phyloP scores from a whole-genome alignment of 148 eudicot genomes.

The Camellia lanceoleosa region DNA sequence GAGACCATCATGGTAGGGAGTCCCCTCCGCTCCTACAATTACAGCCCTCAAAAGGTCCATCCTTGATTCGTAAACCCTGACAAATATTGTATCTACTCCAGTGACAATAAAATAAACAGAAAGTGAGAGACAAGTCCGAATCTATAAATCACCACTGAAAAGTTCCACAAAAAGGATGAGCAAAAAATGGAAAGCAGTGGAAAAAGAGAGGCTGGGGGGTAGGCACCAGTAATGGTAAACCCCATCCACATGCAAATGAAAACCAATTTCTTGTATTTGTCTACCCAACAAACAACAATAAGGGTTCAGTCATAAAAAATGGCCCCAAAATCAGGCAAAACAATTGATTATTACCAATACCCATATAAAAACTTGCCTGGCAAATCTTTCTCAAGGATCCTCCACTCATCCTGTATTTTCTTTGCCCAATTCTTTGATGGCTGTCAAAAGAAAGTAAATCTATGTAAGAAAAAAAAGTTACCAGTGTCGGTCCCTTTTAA shows the following conservation, averaged over 20 bases:
- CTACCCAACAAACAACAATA: neutral
- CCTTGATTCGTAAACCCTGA: conserved; percentile 75
- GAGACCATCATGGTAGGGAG: conserved; percentile 93
- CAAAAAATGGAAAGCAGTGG: neutral
- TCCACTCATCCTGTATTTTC: conserved; percentile 85
- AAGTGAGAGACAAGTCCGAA: conserved; percentile 6
- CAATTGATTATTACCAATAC: neutral
- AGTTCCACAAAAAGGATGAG: neutral
- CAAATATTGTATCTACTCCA: conserved; percentile 60
- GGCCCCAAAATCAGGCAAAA: neutral
- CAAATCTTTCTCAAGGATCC: conserved; percentile 67
- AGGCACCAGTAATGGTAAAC: too few species aligned
- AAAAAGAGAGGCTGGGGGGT: neutral
- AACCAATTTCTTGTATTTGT: neutral
- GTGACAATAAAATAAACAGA: neutral
- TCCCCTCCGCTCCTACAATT: conserved; percentile 83
- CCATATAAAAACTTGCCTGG: conserved; percentile 49
- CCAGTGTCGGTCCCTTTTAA: neutral
- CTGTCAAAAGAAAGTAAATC: conserved; percentile 34
- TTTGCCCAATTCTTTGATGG: conserved; percentile 57
- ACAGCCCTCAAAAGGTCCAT: conserved; percentile 87
- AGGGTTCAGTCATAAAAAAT: neutral
- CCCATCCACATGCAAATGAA: too few species aligned
- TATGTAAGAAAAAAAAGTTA: neutral
- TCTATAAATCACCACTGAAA: neutral